Evolutionary conservation across 257 asterid species (phyloP).

Genomic region (Mitragyna speciosa): DNA sequence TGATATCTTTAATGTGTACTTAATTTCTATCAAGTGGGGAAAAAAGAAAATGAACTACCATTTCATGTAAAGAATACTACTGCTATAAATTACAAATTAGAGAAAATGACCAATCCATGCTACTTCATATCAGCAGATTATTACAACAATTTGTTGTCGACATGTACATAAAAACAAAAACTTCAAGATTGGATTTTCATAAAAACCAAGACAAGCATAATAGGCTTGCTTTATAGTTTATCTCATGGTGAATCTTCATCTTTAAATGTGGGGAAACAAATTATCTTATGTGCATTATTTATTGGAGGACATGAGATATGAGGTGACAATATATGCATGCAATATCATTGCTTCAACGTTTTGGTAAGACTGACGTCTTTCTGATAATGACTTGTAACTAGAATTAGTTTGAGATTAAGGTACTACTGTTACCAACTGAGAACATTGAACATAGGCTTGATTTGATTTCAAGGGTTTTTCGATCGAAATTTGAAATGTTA

Average conservation of each 20-base stretch:
- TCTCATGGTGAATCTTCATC: neutral
- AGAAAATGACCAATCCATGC: no score
- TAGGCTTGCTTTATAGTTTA: neutral
- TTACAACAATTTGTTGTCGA: no score
- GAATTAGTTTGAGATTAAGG: neutral
- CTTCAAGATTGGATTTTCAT: no score
- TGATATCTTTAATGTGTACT: no score
- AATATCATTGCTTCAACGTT: no score
- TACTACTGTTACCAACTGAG: fast-evolving
- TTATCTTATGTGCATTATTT: neutral
- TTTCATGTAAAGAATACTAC: neutral
- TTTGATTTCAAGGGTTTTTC: neutral
- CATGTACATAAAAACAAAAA: no score
- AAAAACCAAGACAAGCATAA: no score
- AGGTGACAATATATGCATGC: neutral
- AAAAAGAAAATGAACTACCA: neutral
- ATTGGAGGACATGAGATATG: neutral
- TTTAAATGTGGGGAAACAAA: neutral
- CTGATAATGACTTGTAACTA: neutral
- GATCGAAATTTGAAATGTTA: neutral
- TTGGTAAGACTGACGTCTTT: neutral
- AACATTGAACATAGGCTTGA: neutral
- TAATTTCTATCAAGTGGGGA: fast-evolving
- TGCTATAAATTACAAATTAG: no score
- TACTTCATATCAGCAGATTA: no score